These are phyloP conservation scores for Kurtzmaniella quercitrusa DNA, from an alignment of 1,139 yeast species.

Conservation along the genomic window DNA sequence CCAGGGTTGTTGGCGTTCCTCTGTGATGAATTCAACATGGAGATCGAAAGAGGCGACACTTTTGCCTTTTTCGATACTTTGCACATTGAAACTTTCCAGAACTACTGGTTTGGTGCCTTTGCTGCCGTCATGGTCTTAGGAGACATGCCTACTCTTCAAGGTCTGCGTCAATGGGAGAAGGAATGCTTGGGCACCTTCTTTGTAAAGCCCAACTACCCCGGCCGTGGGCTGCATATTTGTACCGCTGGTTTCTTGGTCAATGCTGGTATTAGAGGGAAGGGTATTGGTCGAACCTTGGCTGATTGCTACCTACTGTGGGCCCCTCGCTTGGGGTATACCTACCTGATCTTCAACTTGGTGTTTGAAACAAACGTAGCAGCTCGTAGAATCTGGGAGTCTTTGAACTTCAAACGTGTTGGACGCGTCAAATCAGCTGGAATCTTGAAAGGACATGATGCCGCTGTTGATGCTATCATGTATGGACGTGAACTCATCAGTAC, in stretches of 20 bases:
- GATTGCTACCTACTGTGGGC: constrained; percentile 91
- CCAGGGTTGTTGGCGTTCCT: constrained; percentile 73
- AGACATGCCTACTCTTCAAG: constrained; percentile 55
- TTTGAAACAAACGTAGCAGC: constrained; percentile 88
- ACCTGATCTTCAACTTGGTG: constrained; percentile 77
- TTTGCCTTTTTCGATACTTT: constrained; percentile 79
- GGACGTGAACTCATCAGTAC: constrained; percentile 52
- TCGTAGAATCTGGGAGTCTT: constrained; percentile 71
- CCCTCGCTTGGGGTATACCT: constrained; percentile 79
- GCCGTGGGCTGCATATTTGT: constrained; percentile 89
- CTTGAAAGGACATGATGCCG: constrained; percentile 74
- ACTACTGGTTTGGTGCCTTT: constrained; percentile 84
- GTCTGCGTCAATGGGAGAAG: constrained; percentile 77
- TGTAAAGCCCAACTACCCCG: constrained; percentile 87
- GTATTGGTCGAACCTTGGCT: constrained; percentile 80
- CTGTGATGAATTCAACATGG: constrained; percentile 91
- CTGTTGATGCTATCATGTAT: constrained; percentile 78
- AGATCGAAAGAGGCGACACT: constrained; percentile 84
- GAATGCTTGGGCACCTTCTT: constrained; percentile 84
- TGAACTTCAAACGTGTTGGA: constrained; percentile 75
- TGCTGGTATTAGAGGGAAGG: constrained; percentile 90
- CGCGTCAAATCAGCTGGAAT: constrained; percentile 81
- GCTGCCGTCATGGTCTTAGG: constrained; percentile 87
- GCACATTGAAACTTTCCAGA: constrained; percentile 66
- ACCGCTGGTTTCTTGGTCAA: constrained; percentile 86